Evolutionary conservation across 495 filamentous ascomycete species (phyloP), one percentile per base, ranked within the genome.

Genomic region (Rusavskia elegans): DNA sequence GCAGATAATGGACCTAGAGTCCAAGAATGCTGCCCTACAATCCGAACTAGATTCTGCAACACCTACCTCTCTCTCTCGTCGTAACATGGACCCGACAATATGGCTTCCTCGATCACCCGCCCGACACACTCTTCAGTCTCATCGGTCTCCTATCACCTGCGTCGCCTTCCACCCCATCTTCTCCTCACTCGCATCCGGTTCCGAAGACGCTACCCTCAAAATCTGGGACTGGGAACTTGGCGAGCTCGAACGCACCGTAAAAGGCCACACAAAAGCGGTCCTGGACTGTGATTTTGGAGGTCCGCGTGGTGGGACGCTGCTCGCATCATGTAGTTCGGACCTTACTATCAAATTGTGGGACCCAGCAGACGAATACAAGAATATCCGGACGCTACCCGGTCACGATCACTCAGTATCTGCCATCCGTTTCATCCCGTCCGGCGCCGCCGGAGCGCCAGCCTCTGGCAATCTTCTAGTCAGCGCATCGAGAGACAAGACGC

Each of bases 171-270:
- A 98, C 64, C 90, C 92, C 0, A 72, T 92, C 51, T 96, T 94
- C 63, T 89, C 89, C 19, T 87, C 85, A 1, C 71, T 98, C 11
- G 92, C 92, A 14, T 92, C 89, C 1, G 92, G 87, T 17, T 94
- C 89, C 37, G 92, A 96, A 65, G 90, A 97, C 64, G 81, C 79
- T 20, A 95, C 87, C 21, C 77, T 97, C 62, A 98, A 98, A 63
- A 88, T 98, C 48, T 98, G 92, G 92, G 92, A 96, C 61, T 96
- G 88, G 87, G 92, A 98, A 58, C 69, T 95, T 17, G 92, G 92
- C 20, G 90, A 96, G 63, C 74, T 95, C 9, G 90, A 96, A 61
- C 68, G 83, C 27, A 97, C 92, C 0, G 74, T 96, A 40, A 96
- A 96, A 60, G 89, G 89, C 2, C 92, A 98, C 63, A 95, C 87